Evolutionary conservation across 305 asterid genomes (phyloP).

Genomic region (Fraxinus angustifolia): DNA sequence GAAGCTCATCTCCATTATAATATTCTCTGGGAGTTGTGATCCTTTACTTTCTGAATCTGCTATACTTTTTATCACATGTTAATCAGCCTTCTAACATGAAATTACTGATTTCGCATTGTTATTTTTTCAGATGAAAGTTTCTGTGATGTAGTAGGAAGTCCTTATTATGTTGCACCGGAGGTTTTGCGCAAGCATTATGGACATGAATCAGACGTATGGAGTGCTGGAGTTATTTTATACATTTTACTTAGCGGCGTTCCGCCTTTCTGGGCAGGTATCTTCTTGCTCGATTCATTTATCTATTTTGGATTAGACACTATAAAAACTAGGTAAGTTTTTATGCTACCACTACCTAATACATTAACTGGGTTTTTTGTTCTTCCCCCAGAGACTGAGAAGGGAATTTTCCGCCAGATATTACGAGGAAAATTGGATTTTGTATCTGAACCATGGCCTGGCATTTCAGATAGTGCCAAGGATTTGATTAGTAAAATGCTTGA

Average conservation of each 20-base stretch:
- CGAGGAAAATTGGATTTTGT: conserved; percentile 71
- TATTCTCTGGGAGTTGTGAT: neutral
- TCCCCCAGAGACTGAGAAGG: conserved; percentile 89
- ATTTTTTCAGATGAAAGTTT: neutral
- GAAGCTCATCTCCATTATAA: neutral
- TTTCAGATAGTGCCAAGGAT: conserved; percentile 81
- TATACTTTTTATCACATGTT: neutral
- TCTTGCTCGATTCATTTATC: conserved; percentile 2
- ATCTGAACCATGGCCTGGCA: conserved; percentile 95
- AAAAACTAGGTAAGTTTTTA: neutral
- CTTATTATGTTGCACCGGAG: neutral
- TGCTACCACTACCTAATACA: conserved; percentile 20
- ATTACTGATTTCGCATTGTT: neutral
- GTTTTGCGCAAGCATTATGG: neutral
- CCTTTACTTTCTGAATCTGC: neutral
- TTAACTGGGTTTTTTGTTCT: conserved; percentile 18
- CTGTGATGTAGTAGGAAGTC: neutral
- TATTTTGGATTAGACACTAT: neutral
- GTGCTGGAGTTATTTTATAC: conserved; percentile 83
- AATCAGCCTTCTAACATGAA: neutral
- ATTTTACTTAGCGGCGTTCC: conserved; percentile 94
- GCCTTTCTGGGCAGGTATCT: conserved; percentile 87
- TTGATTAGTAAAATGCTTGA: conserved; percentile 83
- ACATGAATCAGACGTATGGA: neutral
- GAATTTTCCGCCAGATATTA: conserved; percentile 90